Percentiles rank a stretch among this genome's conserved stretches.
These are phyloP conservation scores for Anacardium occidentale DNA, from an alignment of 345 rosid species.

Conservation along the genomic window DNA sequence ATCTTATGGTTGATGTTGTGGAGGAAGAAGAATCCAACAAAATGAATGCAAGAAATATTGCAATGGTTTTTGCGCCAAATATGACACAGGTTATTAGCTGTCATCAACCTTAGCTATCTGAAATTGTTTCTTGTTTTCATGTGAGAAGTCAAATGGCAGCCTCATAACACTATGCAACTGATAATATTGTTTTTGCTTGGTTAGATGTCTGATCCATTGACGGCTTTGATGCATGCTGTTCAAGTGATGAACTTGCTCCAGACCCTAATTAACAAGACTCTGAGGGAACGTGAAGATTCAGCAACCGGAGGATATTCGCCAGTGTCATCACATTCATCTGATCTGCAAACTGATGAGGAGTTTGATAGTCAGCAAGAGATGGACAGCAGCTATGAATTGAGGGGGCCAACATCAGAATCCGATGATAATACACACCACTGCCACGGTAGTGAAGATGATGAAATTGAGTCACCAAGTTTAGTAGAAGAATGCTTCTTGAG, in stretches of 20 bases:
- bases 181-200: background rate
- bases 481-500: conserved; percentile 72
- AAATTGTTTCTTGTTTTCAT: background rate
- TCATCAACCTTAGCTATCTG: background rate
- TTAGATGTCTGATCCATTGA: conserved; percentile 92
- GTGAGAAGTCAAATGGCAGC: background rate
- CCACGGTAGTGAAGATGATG: conserved; percentile 42
- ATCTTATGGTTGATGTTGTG: conserved; percentile 95
- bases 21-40: conserved; percentile 87
- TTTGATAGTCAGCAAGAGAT: conserved; percentile 71
- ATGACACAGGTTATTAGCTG: conserved; percentile 78
- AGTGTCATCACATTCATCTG: conserved; percentile 55
- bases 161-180: background rate
- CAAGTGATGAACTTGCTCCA: conserved; percentile 97
- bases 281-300: conserved; percentile 70
- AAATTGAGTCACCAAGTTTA: conserved; percentile 50
- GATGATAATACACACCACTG: conserved; percentile 42
- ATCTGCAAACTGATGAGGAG: conserved; percentile 53
- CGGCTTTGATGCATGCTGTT: conserved; percentile 94
- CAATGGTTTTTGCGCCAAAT: conserved; percentile 93
- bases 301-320: conserved; percentile 68
- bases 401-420: conserved; percentile 49
- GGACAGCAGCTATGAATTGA: conserved; percentile 74
- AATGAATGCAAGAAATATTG: conserved; percentile 94
- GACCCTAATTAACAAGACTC: conserved; percentile 60